Conservation (phyloP, 345 rosid genomes). For the Theobroma cacao region DNA sequence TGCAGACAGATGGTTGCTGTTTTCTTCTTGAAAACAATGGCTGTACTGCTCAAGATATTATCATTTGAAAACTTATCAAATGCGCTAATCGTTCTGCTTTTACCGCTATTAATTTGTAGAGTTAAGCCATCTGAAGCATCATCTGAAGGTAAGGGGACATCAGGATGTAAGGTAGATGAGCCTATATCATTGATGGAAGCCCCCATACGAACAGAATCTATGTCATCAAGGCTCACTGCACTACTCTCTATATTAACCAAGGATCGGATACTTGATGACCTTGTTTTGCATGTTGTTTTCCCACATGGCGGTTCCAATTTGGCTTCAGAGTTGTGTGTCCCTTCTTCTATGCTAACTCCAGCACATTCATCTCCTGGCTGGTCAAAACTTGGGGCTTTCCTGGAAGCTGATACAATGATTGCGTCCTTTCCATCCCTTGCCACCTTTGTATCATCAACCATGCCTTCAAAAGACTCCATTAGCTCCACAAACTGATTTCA, state of each 20-base stretch:
- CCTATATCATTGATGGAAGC: neutral
- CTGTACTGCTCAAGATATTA: too few species aligned
- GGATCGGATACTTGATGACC: neutral
- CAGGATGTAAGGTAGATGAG: neutral
- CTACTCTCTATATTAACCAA: conserved; percentile 4
- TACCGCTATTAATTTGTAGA: neutral
- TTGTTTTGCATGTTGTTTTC: neutral
- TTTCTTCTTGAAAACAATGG: neutral
- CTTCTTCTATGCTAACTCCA: neutral
- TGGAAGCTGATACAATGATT: neutral
- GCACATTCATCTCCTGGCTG: neutral
- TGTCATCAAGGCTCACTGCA: conserved; percentile 9
- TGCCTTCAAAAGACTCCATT: neutral
- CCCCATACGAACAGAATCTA: neutral
- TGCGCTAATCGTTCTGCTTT: neutral
- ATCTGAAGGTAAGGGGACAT: neutral
- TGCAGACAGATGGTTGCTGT: neutral
- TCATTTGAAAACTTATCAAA: neutral
- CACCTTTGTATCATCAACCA: neutral
- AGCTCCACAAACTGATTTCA: neutral
- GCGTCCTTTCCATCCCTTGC: neutral
- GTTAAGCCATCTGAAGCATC: neutral
- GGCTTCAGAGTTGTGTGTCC: neutral
- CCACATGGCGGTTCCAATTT: neutral
- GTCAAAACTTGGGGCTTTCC: neutral